These are phyloP conservation scores for Pyrus pyrifolia DNA, from an alignment of 306 rosid species.

Conservation along the genomic window DNA sequence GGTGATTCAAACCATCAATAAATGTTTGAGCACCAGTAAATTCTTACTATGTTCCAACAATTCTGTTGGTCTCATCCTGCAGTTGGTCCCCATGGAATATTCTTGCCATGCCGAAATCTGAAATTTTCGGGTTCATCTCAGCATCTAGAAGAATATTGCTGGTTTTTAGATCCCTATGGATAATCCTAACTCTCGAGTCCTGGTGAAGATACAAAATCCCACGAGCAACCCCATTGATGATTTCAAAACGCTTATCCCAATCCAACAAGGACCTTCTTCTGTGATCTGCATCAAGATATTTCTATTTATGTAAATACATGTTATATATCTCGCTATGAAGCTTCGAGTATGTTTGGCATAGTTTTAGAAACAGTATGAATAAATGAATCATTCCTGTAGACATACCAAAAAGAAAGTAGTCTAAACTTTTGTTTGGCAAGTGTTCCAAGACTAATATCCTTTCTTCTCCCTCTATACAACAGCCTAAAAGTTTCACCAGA, in stretches of 20 bases:
- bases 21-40: background rate
- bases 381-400: background rate
- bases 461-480: constrained; percentile 40
- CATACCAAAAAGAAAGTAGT: constrained; percentile 45
- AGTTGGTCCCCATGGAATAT: constrained; percentile 37
- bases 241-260: constrained; percentile 39
- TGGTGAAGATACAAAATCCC: constrained; percentile 58
- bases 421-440: constrained; percentile 56
- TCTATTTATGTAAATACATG: no score
- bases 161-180: constrained; percentile 53
- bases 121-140: constrained; percentile 45
- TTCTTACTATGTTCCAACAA: constrained; percentile 69
- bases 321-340: no score
- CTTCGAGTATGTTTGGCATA: background rate
- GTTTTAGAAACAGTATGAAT: background rate
- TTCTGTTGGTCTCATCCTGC: constrained; percentile 33
- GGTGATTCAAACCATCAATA: background rate
- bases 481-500: constrained; percentile 57
- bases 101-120: constrained; percentile 74
- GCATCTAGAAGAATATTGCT: constrained; percentile 46
- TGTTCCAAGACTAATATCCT: constrained; percentile 50
- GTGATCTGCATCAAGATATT: constrained; percentile 16
- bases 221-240: constrained; percentile 39
- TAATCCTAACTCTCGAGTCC: constrained; percentile 50
- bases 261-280: constrained; percentile 23